Conservation (phyloP, 2,329 filamentous ascomycete genomes). For the Taxawa tesnikishii region DNA sequence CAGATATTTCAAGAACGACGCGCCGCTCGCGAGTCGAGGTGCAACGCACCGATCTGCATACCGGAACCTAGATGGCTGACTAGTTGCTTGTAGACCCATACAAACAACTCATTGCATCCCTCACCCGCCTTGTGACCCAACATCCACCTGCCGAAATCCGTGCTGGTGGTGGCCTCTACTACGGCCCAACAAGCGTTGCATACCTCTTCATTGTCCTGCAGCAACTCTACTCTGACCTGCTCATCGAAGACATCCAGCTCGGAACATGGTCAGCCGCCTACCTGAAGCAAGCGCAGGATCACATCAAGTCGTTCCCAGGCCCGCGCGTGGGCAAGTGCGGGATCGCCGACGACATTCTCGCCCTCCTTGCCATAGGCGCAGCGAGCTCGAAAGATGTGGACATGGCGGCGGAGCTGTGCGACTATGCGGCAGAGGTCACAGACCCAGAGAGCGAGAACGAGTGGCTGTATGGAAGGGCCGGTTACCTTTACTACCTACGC, state of each 20-base stretch:
- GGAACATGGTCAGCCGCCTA: slow-evolving; percentile 39
- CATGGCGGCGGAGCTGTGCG: slow-evolving; percentile 37
- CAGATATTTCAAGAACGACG: slow-evolving; percentile 27
- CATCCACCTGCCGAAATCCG: slow-evolving; percentile 33
- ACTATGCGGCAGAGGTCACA: slow-evolving; percentile 35
- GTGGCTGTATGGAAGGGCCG: slow-evolving; percentile 54
- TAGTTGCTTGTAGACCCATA: slow-evolving; percentile 26
- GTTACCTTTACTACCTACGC: slow-evolving; percentile 55
- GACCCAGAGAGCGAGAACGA: slow-evolving; percentile 43
- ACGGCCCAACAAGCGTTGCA: slow-evolving; percentile 36
- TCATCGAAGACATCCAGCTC: slow-evolving; percentile 31
- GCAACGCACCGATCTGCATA: not conserved
- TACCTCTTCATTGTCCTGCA: slow-evolving; percentile 39
- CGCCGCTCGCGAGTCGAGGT: slow-evolving; percentile 22
- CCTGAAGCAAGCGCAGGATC: slow-evolving; percentile 35
- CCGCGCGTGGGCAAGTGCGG: slow-evolving; percentile 34
- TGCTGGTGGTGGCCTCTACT: slow-evolving; percentile 37
- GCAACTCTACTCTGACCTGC: slow-evolving; percentile 34
- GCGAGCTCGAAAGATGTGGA: slow-evolving; percentile 37
- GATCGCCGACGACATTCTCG: slow-evolving; percentile 38
- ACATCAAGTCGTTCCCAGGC: slow-evolving; percentile 36
- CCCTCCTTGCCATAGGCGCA: slow-evolving; percentile 36
- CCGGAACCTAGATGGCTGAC: not conserved
- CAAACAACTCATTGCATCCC: slow-evolving; percentile 37
- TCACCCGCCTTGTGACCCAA: slow-evolving; percentile 34